These are phyloP conservation scores for Gnaphalium uliginosum DNA, from an alignment of 129 eudicot genomes.

Conservation along the genomic window DNA sequence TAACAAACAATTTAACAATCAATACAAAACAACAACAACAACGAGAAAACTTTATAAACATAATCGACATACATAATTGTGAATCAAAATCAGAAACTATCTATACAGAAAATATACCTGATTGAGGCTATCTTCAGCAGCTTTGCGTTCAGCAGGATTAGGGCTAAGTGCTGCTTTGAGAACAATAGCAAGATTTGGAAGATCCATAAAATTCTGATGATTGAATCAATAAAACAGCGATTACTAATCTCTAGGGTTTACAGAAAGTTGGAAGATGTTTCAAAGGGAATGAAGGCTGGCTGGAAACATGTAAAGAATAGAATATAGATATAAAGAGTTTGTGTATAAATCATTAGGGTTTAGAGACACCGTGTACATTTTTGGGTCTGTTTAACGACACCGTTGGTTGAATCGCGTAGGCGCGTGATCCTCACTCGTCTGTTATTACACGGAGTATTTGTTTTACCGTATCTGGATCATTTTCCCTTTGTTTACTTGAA, in stretches of 20 bases:
- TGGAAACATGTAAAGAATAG: constrained; percentile 17
- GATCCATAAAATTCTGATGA: constrained; percentile 57
- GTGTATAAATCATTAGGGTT: constrained; percentile 64
- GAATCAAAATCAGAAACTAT: neutral
- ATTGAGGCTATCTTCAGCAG: constrained; percentile 86
- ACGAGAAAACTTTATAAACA: neutral
- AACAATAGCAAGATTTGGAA: constrained; percentile 57
- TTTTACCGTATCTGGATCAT: no score
- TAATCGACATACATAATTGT: neutral
- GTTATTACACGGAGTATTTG: neutral
- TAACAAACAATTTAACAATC: no score
- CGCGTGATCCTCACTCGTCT: constrained; percentile 23
- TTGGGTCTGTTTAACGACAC: constrained; percentile 16
- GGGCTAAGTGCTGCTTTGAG: constrained; percentile 92
- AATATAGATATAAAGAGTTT: no score
- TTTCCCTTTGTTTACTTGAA: no score
- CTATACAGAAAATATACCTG: constrained; percentile 45
- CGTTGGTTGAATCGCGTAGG: constrained; percentile 8
- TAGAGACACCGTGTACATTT: constrained; percentile 7
- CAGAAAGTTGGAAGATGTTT: constrained; percentile 29
- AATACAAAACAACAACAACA: neutral
- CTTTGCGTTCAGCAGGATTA: constrained; percentile 83
- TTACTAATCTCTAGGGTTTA: constrained; percentile 40
- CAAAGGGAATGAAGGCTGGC: constrained; percentile 31
- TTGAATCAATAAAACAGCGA: constrained; percentile 1